These are phyloP conservation scores for Peribolospora baueri DNA, from an alignment of 768 basidiomycete species.

Conservation along the genomic window DNA sequence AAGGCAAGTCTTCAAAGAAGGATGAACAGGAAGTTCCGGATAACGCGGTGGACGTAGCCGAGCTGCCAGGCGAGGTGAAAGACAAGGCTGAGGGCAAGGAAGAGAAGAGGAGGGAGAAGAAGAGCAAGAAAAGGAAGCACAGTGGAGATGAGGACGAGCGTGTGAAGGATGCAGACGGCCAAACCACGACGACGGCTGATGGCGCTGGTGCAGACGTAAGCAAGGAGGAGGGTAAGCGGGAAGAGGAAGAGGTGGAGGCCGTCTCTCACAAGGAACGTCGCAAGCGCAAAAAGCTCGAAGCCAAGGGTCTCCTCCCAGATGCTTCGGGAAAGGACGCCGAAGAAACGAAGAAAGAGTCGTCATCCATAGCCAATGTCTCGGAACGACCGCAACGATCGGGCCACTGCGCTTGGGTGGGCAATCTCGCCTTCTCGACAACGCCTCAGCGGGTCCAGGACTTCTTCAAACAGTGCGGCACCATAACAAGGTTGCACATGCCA, in stretches of 20 bases:
- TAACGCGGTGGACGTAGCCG: no score
- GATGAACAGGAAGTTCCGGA: no score
- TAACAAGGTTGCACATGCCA: slow-evolving; percentile 69
- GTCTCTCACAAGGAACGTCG: slow-evolving; percentile 2
- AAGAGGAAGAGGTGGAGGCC: slow-evolving; percentile 2
- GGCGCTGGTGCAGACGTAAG: no score
- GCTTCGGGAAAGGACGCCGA: slow-evolving; percentile 14
- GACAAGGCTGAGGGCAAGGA: no score
- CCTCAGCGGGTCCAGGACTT: slow-evolving; percentile 25
- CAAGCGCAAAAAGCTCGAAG: slow-evolving; percentile 3
- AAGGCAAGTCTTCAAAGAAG: no score
- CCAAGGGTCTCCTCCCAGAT: slow-evolving; percentile 9
- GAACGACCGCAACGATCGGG: slow-evolving; percentile 31
- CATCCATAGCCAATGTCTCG: slow-evolving; percentile 2
- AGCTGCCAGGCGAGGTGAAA: no score
- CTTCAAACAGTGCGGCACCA: slow-evolving; percentile 45
- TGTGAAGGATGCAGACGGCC: no score
- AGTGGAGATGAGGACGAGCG: no score
- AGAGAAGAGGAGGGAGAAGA: no score
- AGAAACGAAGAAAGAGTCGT: slow-evolving; percentile 26
- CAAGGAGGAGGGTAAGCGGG: background rate
- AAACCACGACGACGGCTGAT: no score
- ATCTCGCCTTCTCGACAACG: slow-evolving; percentile 72
- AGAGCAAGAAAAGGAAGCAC: no score
- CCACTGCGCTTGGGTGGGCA: slow-evolving; percentile 88